Evolutionary conservation across 179 eudicot genomes (phyloP), one percentile per base, ranked within the genome.

Genomic region (Beta macrorhiza): DNA sequence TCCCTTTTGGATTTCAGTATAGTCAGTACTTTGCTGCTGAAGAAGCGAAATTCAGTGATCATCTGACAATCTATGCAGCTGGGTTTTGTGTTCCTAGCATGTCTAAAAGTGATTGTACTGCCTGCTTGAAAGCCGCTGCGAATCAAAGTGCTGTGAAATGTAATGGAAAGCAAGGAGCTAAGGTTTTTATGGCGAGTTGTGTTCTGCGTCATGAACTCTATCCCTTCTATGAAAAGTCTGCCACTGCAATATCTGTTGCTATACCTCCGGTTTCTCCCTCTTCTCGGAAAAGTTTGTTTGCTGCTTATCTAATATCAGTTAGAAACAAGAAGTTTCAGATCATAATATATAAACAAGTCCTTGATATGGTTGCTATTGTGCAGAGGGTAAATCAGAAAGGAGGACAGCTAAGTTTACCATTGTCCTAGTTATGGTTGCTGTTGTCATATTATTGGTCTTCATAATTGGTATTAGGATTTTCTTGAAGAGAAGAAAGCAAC

Each of bases 51-150:
- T 32, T 72, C 0, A 9, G 17, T 49, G 72, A 75, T 20, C 45
- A 0, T 53, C 69, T 3, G 47, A 79, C 67, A 0, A 68, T 83
- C 16, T 83, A 79, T 79, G 82, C 57, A 5, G 57, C 67, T 8
- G 83, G 75, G 22, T 63, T 58, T 64, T 79, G 83, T 67, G 37
- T 76, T 61, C 80, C 83, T 10, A 80, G n/a, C 32, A 20, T 83
- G 19, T 57, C 80, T 14, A 11, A 32, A 25, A 53, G 20, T 7
- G 53, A 37, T 2, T 83, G 83, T 63, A 71, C n/a, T 20, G 3
- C 45, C 51, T 83, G 83, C 77, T 72, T 83, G n/a, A 69, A 49
- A 44, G 14, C 29, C 2, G 72, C 68, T 0, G 55, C 32, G 0
- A 55, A 63, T 51, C 47, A 58, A 32, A 49, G 79, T 42, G n/a